phyloP scores from a whole-genome alignment of 1,284 basidiomycete species.

The Austroboletus sp. region DNA sequence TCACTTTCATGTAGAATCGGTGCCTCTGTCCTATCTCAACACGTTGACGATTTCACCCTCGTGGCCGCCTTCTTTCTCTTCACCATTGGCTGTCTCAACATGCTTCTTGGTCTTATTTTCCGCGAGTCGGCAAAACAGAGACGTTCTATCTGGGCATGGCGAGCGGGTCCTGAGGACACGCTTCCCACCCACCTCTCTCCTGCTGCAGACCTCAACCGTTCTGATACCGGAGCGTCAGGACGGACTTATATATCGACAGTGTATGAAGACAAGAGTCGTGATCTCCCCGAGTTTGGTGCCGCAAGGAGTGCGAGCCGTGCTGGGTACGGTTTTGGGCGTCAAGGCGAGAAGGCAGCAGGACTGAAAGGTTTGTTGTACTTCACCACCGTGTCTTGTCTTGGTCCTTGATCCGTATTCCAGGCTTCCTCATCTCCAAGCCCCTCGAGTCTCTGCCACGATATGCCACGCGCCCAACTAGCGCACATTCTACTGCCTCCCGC shows the following conservation, averaged over 20 bases:
- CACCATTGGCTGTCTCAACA: constrained; percentile 75
- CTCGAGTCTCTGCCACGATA: constrained; percentile 53
- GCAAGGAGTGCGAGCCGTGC: constrained; percentile 32
- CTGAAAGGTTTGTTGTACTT: constrained; percentile 43
- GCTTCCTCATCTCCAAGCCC: constrained; percentile 51
- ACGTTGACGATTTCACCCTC: constrained; percentile 78
- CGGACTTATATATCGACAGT: constrained; percentile 36
- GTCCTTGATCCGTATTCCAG: constrained; percentile 16
- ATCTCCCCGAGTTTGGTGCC: constrained; percentile 28
- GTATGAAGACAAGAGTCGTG: constrained; percentile 32
- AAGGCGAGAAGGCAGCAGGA: constrained; percentile 70
- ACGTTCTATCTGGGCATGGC: constrained; percentile 59
- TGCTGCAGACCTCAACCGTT: constrained; percentile 26
- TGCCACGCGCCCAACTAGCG: constrained; percentile 34
- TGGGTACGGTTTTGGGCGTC: constrained; percentile 59
- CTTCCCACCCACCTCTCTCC: constrained; percentile 44
- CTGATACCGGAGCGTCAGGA: constrained; percentile 24
- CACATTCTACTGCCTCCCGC: constrained; percentile 16
- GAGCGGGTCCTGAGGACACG: constrained; percentile 46
- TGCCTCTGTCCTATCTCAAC: constrained; percentile 76
- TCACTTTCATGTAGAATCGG: constrained; percentile 49
- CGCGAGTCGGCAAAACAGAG: constrained; percentile 55
- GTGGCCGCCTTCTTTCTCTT: constrained; percentile 85
- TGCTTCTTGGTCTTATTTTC: constrained; percentile 69
- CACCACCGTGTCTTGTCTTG: neutral